These are phyloP conservation scores for Cucurbitaria berberidis DNA, from an alignment of 2,329 filamentous ascomycete genomes.

Conservation along the genomic window DNA sequence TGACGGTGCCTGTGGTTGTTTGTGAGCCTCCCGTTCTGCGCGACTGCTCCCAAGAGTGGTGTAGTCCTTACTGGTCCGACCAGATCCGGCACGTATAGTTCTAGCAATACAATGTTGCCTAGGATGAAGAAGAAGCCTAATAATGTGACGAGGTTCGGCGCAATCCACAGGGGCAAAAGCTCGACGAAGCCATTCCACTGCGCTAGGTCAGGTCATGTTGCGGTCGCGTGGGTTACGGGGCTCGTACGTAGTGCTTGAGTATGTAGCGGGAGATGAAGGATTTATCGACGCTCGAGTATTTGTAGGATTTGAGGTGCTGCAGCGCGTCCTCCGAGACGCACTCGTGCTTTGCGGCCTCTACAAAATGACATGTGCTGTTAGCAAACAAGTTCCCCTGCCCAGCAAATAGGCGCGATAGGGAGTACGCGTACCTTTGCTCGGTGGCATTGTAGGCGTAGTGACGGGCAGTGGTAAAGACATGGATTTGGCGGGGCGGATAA, in stretches of 20 bases:
- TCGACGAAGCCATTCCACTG: conserved; percentile 98
- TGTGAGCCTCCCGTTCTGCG: conserved; percentile 16
- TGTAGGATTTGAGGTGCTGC: conserved; percentile 90
- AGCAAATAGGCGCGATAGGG: conserved; percentile 7
- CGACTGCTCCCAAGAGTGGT: neutral
- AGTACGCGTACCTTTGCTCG: conserved; percentile 40
- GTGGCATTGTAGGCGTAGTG: conserved; percentile 47
- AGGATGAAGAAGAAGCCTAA: conserved; percentile 95
- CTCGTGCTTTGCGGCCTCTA: conserved; percentile 70
- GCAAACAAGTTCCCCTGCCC: conserved; percentile 6
- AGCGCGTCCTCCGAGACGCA: conserved; percentile 87
- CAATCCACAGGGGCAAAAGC: conserved; percentile 91
- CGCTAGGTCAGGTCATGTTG: conserved; percentile 33
- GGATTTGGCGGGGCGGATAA: conserved; percentile 31
- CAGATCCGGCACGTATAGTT: conserved; percentile 85
- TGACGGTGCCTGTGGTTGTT: conserved; percentile 68
- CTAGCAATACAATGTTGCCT: conserved; percentile 76
- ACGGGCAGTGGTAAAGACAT: conserved; percentile 48
- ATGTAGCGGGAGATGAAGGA: conserved; percentile 93
- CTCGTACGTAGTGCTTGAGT: conserved; percentile 88
- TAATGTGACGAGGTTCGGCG: conserved; percentile 96
- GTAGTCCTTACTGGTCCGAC: conserved; percentile 75
- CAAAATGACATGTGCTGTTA: conserved; percentile 10
- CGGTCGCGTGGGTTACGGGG: conserved; percentile 8
- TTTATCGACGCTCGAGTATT: conserved; percentile 97